phyloP scores from a whole-genome alignment of 208 protist species.

The Acanthamoeba divionensis region DNA sequence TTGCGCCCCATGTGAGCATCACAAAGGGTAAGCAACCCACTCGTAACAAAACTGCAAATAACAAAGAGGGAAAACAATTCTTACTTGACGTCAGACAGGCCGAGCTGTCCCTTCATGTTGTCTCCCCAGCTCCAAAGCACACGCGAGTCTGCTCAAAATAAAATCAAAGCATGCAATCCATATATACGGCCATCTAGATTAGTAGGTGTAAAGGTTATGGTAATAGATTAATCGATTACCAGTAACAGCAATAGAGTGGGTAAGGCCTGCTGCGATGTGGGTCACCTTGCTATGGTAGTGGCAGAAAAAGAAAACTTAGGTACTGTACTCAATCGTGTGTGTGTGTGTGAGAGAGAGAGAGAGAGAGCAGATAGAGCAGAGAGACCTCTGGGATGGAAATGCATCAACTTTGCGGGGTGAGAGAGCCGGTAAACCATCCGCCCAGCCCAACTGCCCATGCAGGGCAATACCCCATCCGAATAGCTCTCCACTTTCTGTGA shows the following conservation, averaged over 20 bases:
- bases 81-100: background rate
- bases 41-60: no score
- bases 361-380: background rate
- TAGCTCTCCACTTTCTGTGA: no score
- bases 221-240: background rate
- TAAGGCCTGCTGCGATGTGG: background rate
- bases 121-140: background rate
- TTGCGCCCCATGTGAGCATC: background rate
- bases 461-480: no score
- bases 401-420: no score
- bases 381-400: background rate
- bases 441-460: no score
- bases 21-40: background rate
- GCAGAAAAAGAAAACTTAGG: background rate
- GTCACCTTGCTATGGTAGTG: background rate
- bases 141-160: background rate
- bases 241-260: background rate
- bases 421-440: no score
- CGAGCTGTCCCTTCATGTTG: background rate
- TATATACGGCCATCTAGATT: no score
- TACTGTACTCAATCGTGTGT: no score
- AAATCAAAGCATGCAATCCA: background rate
- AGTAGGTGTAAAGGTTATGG: no score
- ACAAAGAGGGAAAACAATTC: background rate
- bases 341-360: background rate